Evolutionary conservation across 192 early-diverging fungal genomes (phyloP).

Genomic region (Coemansia erecta): DNA sequence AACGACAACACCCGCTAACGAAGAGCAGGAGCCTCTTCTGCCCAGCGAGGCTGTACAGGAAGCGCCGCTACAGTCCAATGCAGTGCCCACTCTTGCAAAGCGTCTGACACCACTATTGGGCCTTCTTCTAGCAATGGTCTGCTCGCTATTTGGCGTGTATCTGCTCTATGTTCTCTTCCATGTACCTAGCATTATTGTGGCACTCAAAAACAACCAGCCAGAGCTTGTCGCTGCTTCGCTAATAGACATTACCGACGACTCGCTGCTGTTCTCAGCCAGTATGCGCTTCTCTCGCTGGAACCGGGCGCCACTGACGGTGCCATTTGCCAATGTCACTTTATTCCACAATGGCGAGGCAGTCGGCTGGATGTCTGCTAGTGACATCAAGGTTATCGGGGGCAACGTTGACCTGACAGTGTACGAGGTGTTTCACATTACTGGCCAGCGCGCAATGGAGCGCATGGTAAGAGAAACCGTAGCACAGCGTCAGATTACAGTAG

Average conservation of each 20-base stretch:
- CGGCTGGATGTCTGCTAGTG: conserved; percentile 24
- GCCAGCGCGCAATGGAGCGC: conserved; percentile 31
- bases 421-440: conserved; percentile 29
- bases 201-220: conserved; percentile 15
- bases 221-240: conserved; percentile 20
- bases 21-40: conserved; percentile 31
- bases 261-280: conserved; percentile 17
- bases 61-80: neutral
- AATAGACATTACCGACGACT: conserved; percentile 28
- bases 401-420: conserved; percentile 12
- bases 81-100: neutral
- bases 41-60: neutral
- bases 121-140: conserved; percentile 20
- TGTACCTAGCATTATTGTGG: conserved; percentile 17
- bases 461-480: conserved; percentile 17
- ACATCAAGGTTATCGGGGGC: conserved; percentile 15
- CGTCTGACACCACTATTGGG: conserved; percentile 12
- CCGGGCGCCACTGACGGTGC: conserved; percentile 7
- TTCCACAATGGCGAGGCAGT: conserved; percentile 24
- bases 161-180: conserved; percentile 31
- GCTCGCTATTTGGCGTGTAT: conserved; percentile 28
- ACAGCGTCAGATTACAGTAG: conserved; percentile 16
- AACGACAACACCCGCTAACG: conserved; percentile 1
- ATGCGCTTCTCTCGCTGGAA: conserved; percentile 25
- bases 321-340: conserved; percentile 33